Evolutionary conservation across 495 filamentous ascomycete species (phyloP), one percentile per base, ranked within the genome.

Genomic region (Cercophora scortea): DNA sequence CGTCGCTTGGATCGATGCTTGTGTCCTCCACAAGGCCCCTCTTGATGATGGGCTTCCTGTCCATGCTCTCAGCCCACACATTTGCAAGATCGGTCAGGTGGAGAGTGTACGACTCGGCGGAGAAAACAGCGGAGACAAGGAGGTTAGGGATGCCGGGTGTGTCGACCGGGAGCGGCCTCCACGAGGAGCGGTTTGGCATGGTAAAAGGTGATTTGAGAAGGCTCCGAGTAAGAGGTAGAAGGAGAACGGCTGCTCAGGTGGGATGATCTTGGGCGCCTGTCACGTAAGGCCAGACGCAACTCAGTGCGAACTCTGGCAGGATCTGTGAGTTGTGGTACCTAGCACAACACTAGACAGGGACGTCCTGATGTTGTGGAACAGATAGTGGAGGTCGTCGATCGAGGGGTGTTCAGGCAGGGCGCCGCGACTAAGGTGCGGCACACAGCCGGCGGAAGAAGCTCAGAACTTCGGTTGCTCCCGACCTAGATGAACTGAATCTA

Each of bases 1-100:
- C 86, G 61, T 92, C 88, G 55, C 79, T 85, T 1, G 93, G 86
- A 66, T 98, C 93, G 51, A 98, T 96, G 34, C 84, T 85, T 6
- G 87, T 87, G 38, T 82, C 76, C 55, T 81, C 72, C 8, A 82
- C 71, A 16, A 83, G 68, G 18, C 87, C 88, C 49, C 86, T 78
- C 38, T 74, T 65, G 19, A 87, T 63, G 50, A 97, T 89, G 1
- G 76, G 74, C 45, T 68, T 66, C 32, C 79, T 75, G 38, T 82
- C 72, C 34, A 95, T 69, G 15, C 61, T 70, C 70, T 96, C 90
- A 4, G 74, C 75, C 93, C 93, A 98, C n/a, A 96, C 67, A 52
- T 82, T 76, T 61, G 83, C 86, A 15, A 97, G 79, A 66, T 98
- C 93, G 4, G 92, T 93, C 32, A 96, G 63, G 52, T 83, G 79